Evolutionary conservation across 768 basidiomycete genomes (phyloP), one percentile per base, ranked within the genome.

Genomic region (Boletus sensibilis): DNA sequence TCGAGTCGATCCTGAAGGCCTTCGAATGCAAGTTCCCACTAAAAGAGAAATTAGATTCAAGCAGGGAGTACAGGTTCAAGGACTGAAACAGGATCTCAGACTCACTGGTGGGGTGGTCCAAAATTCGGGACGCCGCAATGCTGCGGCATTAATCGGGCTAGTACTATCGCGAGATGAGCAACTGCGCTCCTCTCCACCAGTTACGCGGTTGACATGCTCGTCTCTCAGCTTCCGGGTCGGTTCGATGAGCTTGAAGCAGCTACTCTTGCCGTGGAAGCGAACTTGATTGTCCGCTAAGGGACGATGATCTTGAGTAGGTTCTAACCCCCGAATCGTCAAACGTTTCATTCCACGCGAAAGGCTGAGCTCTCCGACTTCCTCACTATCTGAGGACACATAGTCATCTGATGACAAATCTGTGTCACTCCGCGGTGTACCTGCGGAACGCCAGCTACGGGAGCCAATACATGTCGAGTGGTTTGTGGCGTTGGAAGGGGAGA

Each of bases 1-100:
- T 66, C 56, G 4, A 60, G 56, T 35, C 64, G 64, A 40, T 66
- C 59, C 60, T 72, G 72, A 48, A 73, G 70, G 20, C 79, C 77
- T 68, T 86, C 85, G 64, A 78, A 85, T 27, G 68, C 68, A 39
- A 77, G 64, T 66, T 88, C 87, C 83, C 86, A 87, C 85, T 87
- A 29, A 56, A 46, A 21, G 23, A 41, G 21, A 57, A 51, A 38
- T 55, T 0, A 38, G 42, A 33, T 38, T 56, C 14, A 27, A 33
- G 13, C 12, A 23, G 39, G 29, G 34, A 48, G 46, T 25, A 31
- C n/a, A 23, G 42, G 37, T 41, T 29, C 16, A 40, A 59, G 41
- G 33, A 49, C 13, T 38, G 49, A 49, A 20, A 29, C 20, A 20
- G n/a, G 21, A 35, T 12, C 38, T 16, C 3, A 25, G 40, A 72